These are phyloP conservation scores for Echinochloa phyllopogon DNA, from an alignment of 176 grass and related monocot genomes.

Conservation along the genomic window DNA sequence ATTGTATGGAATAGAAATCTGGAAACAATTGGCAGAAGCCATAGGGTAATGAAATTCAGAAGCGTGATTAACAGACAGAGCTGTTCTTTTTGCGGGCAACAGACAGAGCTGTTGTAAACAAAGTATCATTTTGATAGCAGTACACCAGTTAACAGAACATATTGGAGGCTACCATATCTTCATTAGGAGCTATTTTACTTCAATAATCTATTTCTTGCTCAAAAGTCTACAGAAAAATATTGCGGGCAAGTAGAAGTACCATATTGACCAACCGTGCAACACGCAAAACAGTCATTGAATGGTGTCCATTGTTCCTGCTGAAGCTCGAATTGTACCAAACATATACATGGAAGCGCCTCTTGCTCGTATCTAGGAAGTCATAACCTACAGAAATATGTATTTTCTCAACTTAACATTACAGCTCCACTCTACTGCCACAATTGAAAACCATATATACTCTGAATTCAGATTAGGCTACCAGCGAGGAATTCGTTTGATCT, in stretches of 20 bases:
- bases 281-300: constrained; percentile 56
- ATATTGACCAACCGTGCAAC: constrained; percentile 73
- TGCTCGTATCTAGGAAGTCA: constrained; percentile 66
- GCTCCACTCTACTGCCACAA: background rate
- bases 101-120: background rate
- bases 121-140: background rate
- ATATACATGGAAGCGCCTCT: constrained; percentile 33
- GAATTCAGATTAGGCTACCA: constrained; percentile 46
- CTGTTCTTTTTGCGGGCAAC: no score
- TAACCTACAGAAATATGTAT: constrained; percentile 46
- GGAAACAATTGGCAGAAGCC: background rate
- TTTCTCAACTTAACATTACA: background rate
- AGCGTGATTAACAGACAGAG: background rate
- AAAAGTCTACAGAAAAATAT: background rate
- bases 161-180: background rate
- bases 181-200: background rate
- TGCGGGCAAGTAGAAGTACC: constrained; percentile 50
- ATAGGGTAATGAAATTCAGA: background rate
- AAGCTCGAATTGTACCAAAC: constrained; percentile 70
- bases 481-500: constrained; percentile 56
- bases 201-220: background rate
- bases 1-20: background rate
- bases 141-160: background rate
- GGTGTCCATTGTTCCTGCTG: constrained; percentile 45
- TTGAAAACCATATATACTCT: background rate